Evolutionary conservation across 2,329 filamentous ascomycete genomes (phyloP).

Genomic region (Venturia nashicola): DNA sequence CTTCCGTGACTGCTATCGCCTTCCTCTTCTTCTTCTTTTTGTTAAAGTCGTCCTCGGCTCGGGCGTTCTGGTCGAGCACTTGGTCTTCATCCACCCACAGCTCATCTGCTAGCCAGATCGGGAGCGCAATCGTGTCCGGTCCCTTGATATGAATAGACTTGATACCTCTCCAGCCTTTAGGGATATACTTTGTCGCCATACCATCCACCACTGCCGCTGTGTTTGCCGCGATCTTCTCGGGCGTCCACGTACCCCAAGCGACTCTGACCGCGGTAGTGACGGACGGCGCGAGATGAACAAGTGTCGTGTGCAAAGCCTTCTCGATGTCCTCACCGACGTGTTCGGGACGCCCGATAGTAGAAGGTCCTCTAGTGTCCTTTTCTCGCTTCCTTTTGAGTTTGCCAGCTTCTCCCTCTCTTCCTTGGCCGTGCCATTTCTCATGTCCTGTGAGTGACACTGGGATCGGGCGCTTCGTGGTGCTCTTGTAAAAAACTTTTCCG

Average conservation of each 20-base stretch:
- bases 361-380: conserved; percentile 36
- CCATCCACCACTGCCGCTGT: conserved; percentile 49
- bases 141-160: conserved; percentile 83
- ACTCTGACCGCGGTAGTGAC: conserved; percentile 73
- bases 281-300: conserved; percentile 67
- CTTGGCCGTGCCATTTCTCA: conserved; percentile 18
- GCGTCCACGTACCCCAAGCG: conserved; percentile 60
- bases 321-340: conserved; percentile 72
- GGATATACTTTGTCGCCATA: conserved; percentile 55
- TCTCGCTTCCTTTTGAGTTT: conserved; percentile 37
- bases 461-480: conserved; percentile 70
- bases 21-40: conserved; percentile 9
- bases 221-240: conserved; percentile 71
- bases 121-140: conserved; percentile 72
- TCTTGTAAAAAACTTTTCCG: conserved; percentile 88
- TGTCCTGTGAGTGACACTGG: conserved; percentile 61
- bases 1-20: neutral
- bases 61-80: conserved; percentile 45
- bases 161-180: conserved; percentile 80
- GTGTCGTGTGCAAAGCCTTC: conserved; percentile 61
- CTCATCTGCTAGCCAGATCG: conserved; percentile 90
- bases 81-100: conserved; percentile 73
- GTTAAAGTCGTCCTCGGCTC: conserved; percentile 12
- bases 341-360: conserved; percentile 41
- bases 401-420: neutral